Conservation (phyloP, 2,329 filamentous ascomycete genomes). For the Canariomyces notabilis region DNA sequence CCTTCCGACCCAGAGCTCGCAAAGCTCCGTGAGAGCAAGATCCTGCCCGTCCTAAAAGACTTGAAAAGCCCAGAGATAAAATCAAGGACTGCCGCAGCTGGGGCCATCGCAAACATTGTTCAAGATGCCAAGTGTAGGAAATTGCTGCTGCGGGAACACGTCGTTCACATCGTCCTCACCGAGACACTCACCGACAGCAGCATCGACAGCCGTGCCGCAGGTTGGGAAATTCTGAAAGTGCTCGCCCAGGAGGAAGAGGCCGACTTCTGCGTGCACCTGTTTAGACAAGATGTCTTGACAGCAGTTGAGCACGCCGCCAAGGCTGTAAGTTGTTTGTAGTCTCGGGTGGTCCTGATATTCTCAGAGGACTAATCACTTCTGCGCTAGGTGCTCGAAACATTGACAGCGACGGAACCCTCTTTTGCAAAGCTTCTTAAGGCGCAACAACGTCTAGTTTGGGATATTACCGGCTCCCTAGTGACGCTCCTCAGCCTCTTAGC, state of each 20-base stretch:
- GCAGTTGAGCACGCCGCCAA: conserved; percentile 54
- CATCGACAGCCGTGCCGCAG: conserved; percentile 58
- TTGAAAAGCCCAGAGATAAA: conserved; percentile 55
- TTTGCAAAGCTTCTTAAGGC: conserved; percentile 47
- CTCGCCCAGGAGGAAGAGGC: conserved; percentile 59
- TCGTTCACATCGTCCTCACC: conserved; percentile 58
- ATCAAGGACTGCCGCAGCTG: conserved; percentile 54
- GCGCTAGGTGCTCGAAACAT: conserved; percentile 39
- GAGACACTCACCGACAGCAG: conserved; percentile 60
- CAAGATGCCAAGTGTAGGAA: conserved; percentile 59
- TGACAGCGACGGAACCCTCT: conserved; percentile 35
- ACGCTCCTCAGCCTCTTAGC: conserved; percentile 50
- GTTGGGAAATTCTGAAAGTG: conserved; percentile 62
- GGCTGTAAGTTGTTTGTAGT: conserved; percentile 37
- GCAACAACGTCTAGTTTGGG: conserved; percentile 50
- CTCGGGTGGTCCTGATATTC: neutral
- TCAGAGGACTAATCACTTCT: conserved; percentile 5
- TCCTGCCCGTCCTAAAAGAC: conserved; percentile 58
- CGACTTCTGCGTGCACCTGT: conserved; percentile 63
- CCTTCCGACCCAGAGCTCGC: conserved; percentile 60
- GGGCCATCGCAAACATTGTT: conserved; percentile 57
- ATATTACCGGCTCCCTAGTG: conserved; percentile 49
- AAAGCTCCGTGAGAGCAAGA: conserved; percentile 57
- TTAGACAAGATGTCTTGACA: conserved; percentile 55
- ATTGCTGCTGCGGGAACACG: conserved; percentile 59